Evolutionary conservation across 139 green algal species (phyloP).

Genomic region (Dunaliella primolecta): DNA sequence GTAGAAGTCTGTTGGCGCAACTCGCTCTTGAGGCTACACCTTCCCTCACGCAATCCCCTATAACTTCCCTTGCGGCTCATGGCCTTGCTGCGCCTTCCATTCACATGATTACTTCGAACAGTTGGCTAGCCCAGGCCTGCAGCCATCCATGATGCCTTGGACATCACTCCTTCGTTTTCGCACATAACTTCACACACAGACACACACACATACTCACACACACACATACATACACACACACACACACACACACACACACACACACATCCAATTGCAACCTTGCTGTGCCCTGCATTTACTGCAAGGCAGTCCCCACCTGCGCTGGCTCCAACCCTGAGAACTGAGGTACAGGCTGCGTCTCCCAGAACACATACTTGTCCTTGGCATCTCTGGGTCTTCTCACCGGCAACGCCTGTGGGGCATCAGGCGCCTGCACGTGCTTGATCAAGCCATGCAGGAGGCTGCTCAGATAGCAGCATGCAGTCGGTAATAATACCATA

Average conservation of each 20-base stretch:
- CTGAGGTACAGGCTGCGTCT: constrained; percentile 91
- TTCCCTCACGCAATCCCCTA: too few relatives aligned
- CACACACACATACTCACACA: not conserved
- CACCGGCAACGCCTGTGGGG: not conserved
- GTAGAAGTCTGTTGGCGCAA: not conserved
- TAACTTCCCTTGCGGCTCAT: too few relatives aligned
- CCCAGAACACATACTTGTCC: constrained; percentile 76
- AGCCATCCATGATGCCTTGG: not conserved
- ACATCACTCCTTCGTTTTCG: not conserved
- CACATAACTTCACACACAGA: not conserved
- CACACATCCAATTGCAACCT: not conserved
- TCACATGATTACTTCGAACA: not conserved
- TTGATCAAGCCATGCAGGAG: too few relatives aligned
- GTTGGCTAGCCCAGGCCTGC: too few relatives aligned
- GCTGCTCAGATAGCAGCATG: too few relatives aligned
- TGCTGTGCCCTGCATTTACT: not conserved
- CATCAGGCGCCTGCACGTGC: not conserved
- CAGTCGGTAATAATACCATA: too few relatives aligned
- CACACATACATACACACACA: not conserved
- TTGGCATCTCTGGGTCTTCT: not conserved
- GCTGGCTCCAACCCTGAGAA: constrained; percentile 48
- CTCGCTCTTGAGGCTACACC: too few relatives aligned
- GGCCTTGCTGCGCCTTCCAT: too few relatives aligned
- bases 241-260: not conserved
- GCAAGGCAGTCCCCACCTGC: not conserved